Evolutionary conservation across 2,329 filamentous ascomycete species (phyloP).

Genomic region (Sporothrix euskadiensis): DNA sequence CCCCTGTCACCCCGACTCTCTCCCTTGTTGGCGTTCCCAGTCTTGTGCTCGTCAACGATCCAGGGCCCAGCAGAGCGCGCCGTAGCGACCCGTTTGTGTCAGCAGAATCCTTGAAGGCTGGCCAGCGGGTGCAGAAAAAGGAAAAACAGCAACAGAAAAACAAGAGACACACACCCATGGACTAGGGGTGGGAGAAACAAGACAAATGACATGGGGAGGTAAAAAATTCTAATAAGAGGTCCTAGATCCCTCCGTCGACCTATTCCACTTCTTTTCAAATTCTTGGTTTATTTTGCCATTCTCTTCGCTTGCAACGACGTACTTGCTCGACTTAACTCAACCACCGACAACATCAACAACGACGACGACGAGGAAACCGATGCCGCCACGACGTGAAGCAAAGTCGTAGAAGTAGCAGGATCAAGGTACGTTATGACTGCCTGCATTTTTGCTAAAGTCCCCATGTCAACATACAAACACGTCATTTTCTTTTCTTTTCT

Average conservation of each 20-base stretch:
- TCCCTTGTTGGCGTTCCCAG: conserved; percentile 16
- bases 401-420: not conserved
- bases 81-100: conserved; percentile 20
- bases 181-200: not conserved
- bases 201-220: not conserved
- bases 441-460: not conserved
- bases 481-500: not conserved
- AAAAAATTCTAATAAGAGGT: conserved; percentile 25
- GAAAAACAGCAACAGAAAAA: not conserved
- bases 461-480: not conserved
- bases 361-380: not conserved
- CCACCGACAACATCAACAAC: not conserved
- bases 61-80: conserved; percentile 15
- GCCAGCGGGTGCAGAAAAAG: not conserved
- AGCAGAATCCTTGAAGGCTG: not conserved
- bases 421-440: not conserved
- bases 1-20: conserved; percentile 13
- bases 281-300: conserved; percentile 16
- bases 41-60: conserved; percentile 16
- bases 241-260: conserved; percentile 17
- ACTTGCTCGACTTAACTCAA: not conserved
- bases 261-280: conserved; percentile 14
- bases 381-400: not conserved
- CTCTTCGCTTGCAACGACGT: not conserved
- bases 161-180: not conserved